Percentiles rank a stretch among this genome's conserved stretches.
Conservation (phyloP, 352 stramenopile species). For the Phytopythium vexans region DNA sequence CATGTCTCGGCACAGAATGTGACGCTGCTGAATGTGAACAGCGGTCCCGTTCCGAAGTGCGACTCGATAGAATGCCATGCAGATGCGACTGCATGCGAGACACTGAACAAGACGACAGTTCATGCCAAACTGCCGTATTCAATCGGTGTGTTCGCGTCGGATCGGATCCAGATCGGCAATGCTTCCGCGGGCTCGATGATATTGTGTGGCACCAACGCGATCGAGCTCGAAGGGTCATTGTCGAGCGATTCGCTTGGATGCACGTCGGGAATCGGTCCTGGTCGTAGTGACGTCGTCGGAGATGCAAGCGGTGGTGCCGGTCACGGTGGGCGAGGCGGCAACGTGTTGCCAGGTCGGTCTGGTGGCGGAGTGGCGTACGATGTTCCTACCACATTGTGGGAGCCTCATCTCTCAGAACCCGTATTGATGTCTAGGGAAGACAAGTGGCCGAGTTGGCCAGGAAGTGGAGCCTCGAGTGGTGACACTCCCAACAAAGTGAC, state of each 20-base stretch:
- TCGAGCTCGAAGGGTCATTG: constrained; percentile 35
- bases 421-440: background rate
- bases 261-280: constrained; percentile 41
- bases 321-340: constrained; percentile 62
- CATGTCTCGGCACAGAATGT: constrained; percentile 43
- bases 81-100: constrained; percentile 32
- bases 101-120: constrained; percentile 10
- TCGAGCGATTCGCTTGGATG: constrained; percentile 46
- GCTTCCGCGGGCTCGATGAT: constrained; percentile 56
- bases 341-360: constrained; percentile 48
- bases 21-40: constrained; percentile 37
- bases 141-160: constrained; percentile 43
- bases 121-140: constrained; percentile 25
- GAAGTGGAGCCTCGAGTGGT: constrained; percentile 53
- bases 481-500: constrained; percentile 47
- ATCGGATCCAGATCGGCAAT: constrained; percentile 35
- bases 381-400: background rate
- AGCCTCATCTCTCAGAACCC: too few species aligned
- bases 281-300: constrained; percentile 42
- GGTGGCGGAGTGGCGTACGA: constrained; percentile 48
- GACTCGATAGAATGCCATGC: constrained; percentile 36
- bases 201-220: constrained; percentile 40
- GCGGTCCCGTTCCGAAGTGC: constrained; percentile 42
- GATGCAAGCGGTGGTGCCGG: constrained; percentile 63
- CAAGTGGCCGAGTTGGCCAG: constrained; percentile 62